These are phyloP conservation scores for Cyberlindnera amylophila DNA, from an alignment of 805 yeast species.

Conservation along the genomic window DNA sequence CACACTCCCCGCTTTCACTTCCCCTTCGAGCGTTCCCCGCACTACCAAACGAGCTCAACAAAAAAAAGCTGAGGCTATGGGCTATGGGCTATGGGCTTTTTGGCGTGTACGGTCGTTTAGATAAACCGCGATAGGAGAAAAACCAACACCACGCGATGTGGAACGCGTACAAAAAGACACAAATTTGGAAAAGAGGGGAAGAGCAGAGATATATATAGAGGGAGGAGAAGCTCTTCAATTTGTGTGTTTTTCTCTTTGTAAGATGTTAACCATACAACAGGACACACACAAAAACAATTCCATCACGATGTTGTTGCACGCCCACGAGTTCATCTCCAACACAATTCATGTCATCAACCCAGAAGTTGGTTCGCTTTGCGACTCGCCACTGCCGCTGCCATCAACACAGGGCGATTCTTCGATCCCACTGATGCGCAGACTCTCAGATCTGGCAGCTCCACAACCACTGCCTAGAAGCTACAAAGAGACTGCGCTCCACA, in stretches of 20 bases:
- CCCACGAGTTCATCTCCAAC: constrained; percentile 22
- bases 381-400: constrained; percentile 8
- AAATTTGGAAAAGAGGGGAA: too few species aligned
- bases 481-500: constrained; percentile 9
- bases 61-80: too few species aligned
- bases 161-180: too few species aligned
- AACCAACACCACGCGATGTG: too few species aligned
- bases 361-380: constrained; percentile 17
- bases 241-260: too few species aligned
- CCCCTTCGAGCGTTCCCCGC: constrained; percentile 10
- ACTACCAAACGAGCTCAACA: too few species aligned
- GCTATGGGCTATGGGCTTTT: too few species aligned
- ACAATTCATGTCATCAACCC: constrained; percentile 18
- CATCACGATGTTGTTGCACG: constrained; percentile 18
- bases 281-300: neutral
- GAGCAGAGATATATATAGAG: too few species aligned
- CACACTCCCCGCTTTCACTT: constrained; percentile 3
- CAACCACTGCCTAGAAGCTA: neutral
- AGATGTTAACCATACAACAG: too few species aligned
- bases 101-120: neutral
- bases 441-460: constrained; percentile 1
- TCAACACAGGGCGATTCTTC: neutral
- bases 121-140: too few species aligned
- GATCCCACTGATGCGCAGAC: constrained; percentile 1
- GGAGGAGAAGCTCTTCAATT: too few species aligned